Evolutionary conservation across 148 eudicot genomes (phyloP), one percentile per base, ranked within the genome.

Genomic region (Selenicereus undatus): DNA sequence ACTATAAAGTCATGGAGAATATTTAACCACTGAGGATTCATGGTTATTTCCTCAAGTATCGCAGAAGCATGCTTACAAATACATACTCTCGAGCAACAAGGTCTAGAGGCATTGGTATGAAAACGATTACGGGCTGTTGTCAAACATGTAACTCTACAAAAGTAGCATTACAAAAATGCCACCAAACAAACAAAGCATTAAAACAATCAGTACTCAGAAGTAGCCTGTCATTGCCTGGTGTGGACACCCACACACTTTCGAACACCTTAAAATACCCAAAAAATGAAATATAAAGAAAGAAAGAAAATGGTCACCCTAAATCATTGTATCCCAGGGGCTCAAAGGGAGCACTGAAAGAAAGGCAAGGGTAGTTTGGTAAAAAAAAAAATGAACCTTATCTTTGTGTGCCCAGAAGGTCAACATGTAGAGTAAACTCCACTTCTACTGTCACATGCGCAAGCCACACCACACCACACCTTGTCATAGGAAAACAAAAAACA

Each of bases 361-460:
- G 27, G 4, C 8, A 27, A 26, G 71, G 71, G 35, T 14, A 27
- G 30, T 66, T 66, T 66, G 18, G 35, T 26, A 66, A 66, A 66
- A 64, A 7, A 7, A n/a, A 64, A 7, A 32, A 5, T 66, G 35
- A 66, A 66, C 71, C 35, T 27, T 66, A 66, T 66, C 32, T 66
- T 39, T 39, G 43, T 66, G 30, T 66, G 29, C 32, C 36, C 36
- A 64, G 36, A 66, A 27, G 20, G 62, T 14, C 52, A 48, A 9
- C 52, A 48, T 48, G 52, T 48, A 48, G 71, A 27, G 71, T 66
- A 66, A 66, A 66, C 35, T 27, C 71, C 71, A 66, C 71, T 66
- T 66, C 17, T 66, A n/a, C n/a, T n/a, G n/a, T 66, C 71, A 66
- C 71, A 66, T 66, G 30, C 71, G n/a, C n/a, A n/a, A n/a, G n/a